phyloP scores from a whole-genome alignment of 2,329 filamentous ascomycete species.

The Ceratocystis colombiana region DNA sequence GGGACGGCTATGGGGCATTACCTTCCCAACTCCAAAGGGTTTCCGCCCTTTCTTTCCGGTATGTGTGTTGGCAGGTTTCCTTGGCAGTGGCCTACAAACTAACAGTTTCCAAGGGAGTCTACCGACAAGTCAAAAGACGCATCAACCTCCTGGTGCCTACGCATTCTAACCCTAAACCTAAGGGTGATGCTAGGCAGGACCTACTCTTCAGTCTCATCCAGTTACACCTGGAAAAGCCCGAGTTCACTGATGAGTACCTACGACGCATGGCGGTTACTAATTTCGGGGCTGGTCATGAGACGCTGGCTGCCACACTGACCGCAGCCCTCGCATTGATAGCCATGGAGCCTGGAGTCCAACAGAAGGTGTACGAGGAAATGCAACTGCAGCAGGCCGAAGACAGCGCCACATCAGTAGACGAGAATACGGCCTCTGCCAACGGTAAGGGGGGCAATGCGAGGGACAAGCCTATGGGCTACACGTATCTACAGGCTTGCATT shows the following conservation, averaged over 20 bases:
- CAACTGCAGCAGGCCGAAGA: neutral
- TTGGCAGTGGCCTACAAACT: neutral
- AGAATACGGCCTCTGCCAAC: slow-evolving; percentile 2
- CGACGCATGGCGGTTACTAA: slow-evolving; percentile 45
- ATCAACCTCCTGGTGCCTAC: slow-evolving; percentile 14
- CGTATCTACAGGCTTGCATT: slow-evolving; percentile 36
- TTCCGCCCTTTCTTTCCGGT: slow-evolving; percentile 45
- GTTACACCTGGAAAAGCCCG: slow-evolving; percentile 38
- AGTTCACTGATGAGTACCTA: slow-evolving; percentile 41
- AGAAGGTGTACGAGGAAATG: slow-evolving; percentile 30
- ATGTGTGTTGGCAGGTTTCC: slow-evolving; percentile 25
- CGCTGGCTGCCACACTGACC: slow-evolving; percentile 44
- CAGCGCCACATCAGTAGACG: neutral
- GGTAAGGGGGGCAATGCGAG: neutral
- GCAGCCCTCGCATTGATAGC: slow-evolving; percentile 41
- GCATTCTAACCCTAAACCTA: slow-evolving; percentile 29
- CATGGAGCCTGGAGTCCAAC: slow-evolving; percentile 32
- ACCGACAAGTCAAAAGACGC: slow-evolving; percentile 25
- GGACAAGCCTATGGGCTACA: slow-evolving; percentile 29
- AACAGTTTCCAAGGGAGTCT: slow-evolving; percentile 23
- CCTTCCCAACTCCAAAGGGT: slow-evolving; percentile 35
- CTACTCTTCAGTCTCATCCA: slow-evolving; percentile 40
- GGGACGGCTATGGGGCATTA: slow-evolving; percentile 38
- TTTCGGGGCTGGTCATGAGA: slow-evolving; percentile 48
- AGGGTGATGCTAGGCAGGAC: slow-evolving; percentile 33